These are phyloP conservation scores for Boletus patriciae DNA, from an alignment of 768 basidiomycete species.

Conservation along the genomic window DNA sequence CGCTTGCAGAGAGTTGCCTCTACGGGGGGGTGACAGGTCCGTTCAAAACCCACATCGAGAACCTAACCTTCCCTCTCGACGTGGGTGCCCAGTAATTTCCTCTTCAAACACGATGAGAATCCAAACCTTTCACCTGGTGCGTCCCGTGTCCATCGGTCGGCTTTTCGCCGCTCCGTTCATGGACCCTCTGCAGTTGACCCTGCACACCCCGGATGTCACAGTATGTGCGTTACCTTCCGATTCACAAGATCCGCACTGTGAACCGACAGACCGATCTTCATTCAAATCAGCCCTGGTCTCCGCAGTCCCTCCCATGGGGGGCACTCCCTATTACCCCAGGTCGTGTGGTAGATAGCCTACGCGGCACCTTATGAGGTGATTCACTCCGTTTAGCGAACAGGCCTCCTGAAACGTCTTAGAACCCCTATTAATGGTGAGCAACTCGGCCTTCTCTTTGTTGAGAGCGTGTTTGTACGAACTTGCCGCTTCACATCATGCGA, in stretches of 20 bases:
- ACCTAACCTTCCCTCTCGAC: conserved; percentile 13
- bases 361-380: conserved; percentile 12
- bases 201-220: conserved; percentile 12
- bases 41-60: conserved; percentile 13
- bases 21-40: neutral
- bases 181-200: conserved; percentile 3
- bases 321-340: conserved; percentile 32
- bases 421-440: conserved; percentile 6
- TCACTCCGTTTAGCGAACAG: conserved; percentile 4
- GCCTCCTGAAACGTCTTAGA: conserved; percentile 2
- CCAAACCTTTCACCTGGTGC: conserved; percentile 6
- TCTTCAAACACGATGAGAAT: conserved; percentile 18
- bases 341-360: conserved; percentile 23
- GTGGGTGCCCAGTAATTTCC: conserved; percentile 2
- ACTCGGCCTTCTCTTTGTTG: conserved; percentile 6
- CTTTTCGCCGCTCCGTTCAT: conserved; percentile 19
- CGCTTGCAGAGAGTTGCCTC: conserved; percentile 6
- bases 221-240: conserved; percentile 15
- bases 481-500: conserved; percentile 12
- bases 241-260: conserved; percentile 29
- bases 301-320: conserved; percentile 23
- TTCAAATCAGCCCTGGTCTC: conserved; percentile 13
- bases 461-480: neutral
- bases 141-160: conserved; percentile 7
- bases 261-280: conserved; percentile 14